Conservation (phyloP, 2,329 filamentous ascomycete species). For the Fusarium sp. region DNA sequence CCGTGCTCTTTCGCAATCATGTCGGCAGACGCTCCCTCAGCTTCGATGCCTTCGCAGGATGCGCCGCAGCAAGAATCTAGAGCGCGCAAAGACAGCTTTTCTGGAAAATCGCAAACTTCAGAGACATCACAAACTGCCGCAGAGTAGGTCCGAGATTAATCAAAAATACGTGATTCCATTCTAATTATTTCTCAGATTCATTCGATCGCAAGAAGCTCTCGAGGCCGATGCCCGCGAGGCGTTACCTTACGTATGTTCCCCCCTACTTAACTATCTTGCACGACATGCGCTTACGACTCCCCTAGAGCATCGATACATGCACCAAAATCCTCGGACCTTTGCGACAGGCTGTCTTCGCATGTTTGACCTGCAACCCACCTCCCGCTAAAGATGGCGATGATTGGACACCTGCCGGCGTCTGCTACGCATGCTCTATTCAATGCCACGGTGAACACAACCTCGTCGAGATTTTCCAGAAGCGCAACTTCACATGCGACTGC, state of each 20-base stretch:
- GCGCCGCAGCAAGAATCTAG: constrained; percentile 42
- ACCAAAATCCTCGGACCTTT: constrained; percentile 90
- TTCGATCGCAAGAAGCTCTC: constrained; percentile 88
- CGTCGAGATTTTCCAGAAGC: constrained; percentile 95
- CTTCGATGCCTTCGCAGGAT: constrained; percentile 42
- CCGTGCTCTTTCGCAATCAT: constrained; percentile 44
- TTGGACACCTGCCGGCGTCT: constrained; percentile 79
- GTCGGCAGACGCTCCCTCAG: constrained; percentile 57
- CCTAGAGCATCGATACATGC: constrained; percentile 90
- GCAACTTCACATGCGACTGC: constrained; percentile 96
- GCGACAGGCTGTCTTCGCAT: constrained; percentile 91
- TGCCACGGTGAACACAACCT: constrained; percentile 96
- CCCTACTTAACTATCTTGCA: not conserved
- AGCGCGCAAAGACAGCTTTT: constrained; percentile 70
- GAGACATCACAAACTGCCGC: constrained; percentile 79
- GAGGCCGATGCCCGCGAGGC: constrained; percentile 96
- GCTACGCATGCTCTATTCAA: constrained; percentile 96
- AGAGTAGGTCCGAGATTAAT: constrained; percentile 64
- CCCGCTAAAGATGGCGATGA: constrained; percentile 70
- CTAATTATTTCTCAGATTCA: constrained; percentile 71
- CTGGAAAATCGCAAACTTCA: constrained; percentile 67
- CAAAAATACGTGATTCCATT: not conserved
- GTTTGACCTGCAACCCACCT: constrained; percentile 91
- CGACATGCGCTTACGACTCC: constrained; percentile 38
- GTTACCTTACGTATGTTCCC: constrained; percentile 83